Evolutionary conservation across 805 yeast genomes (phyloP).

Genomic region (Ogataea neopini): DNA sequence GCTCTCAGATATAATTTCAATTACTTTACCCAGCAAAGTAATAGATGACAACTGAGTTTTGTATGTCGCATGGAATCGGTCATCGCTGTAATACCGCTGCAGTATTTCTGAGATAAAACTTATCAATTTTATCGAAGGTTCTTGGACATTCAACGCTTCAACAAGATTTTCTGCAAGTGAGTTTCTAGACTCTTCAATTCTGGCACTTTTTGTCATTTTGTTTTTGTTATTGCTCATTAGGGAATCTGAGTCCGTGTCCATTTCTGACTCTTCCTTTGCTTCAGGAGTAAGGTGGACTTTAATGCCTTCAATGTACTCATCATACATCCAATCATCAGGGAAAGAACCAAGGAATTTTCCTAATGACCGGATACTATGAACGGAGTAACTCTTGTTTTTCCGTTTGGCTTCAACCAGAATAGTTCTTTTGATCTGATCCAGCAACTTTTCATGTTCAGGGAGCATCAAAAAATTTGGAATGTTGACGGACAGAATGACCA

Average conservation of each 20-base stretch:
- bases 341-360: conserved; percentile 45
- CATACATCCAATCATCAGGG: conserved; percentile 37
- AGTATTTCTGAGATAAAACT: conserved; percentile 40
- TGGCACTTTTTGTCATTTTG: conserved; percentile 22
- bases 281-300: conserved; percentile 16
- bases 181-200: conserved; percentile 21
- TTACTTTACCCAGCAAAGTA: conserved; percentile 4
- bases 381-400: conserved; percentile 64
- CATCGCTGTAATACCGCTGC: conserved; percentile 22
- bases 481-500: conserved; percentile 57
- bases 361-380: conserved; percentile 50
- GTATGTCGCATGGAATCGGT: conserved; percentile 17
- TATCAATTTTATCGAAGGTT: conserved; percentile 41
- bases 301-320: conserved; percentile 40
- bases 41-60: conserved; percentile 21
- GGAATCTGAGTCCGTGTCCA: conserved; percentile 40
- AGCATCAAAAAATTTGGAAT: conserved; percentile 38
- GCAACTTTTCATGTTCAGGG: conserved; percentile 32
- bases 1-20: neutral
- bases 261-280: conserved; percentile 38
- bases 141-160: conserved; percentile 45
- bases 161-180: conserved; percentile 15
- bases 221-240: conserved; percentile 20
- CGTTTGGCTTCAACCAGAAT: conserved; percentile 64
- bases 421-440: conserved; percentile 42